Conservation (phyloP, 2,329 filamentous ascomycete genomes). For the Aureobasidium namibiae region DNA sequence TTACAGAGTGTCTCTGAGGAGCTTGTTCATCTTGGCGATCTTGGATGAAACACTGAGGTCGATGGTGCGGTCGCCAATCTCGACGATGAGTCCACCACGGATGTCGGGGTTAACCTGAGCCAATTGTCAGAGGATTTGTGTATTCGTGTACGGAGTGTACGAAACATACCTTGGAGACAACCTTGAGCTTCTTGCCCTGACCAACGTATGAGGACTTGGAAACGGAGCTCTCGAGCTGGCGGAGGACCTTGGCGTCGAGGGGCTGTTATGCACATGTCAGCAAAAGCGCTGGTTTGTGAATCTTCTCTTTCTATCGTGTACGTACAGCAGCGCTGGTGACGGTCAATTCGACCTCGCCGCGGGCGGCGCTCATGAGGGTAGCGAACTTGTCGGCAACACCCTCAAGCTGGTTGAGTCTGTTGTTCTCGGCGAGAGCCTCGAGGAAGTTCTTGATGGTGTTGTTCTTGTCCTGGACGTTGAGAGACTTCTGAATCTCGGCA, state of each 20-base stretch:
- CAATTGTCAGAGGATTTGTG: constrained; percentile 13
- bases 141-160: neutral
- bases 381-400: constrained; percentile 81
- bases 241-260: constrained; percentile 79
- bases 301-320: constrained; percentile 17
- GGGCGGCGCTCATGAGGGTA: constrained; percentile 77
- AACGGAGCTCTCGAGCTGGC: constrained; percentile 78
- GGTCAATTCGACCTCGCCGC: constrained; percentile 86
- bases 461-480: constrained; percentile 59
- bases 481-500: constrained; percentile 77
- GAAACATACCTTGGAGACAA: constrained; percentile 69
- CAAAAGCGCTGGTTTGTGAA: neutral
- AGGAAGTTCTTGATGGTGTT: constrained; percentile 94
- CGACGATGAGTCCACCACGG: constrained; percentile 85
- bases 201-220: constrained; percentile 82
- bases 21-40: constrained; percentile 99
- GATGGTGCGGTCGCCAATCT: constrained; percentile 96
- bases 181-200: constrained; percentile 95
- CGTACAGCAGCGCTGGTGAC: constrained; percentile 85
- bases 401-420: constrained; percentile 76
- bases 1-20: constrained; percentile 94
- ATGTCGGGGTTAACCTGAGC: constrained; percentile 84
- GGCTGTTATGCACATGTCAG: constrained; percentile 43
- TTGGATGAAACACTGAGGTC: constrained; percentile 92
- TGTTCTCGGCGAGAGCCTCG: constrained; percentile 85